Percentiles rank a stretch among this genome's conserved stretches.
phyloP scores from a whole-genome alignment of 2,329 filamentous ascomycete genomes.

The Colletotrichum brevisporum region DNA sequence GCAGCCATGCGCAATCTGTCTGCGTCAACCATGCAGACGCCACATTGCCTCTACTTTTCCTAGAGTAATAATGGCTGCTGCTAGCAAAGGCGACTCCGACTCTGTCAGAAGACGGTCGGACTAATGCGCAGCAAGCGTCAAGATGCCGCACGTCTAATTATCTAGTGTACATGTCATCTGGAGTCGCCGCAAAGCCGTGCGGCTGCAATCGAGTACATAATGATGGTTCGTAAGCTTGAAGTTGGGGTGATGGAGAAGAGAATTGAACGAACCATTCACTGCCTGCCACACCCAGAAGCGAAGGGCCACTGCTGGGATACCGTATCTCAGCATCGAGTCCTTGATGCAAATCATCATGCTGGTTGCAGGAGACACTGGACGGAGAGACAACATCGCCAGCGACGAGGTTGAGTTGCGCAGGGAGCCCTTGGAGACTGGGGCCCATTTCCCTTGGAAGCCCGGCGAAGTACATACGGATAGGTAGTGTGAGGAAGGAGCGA shows the following conservation, averaged over 20 bases:
- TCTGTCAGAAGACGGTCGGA: no score
- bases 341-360: not conserved
- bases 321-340: not conserved
- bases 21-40: not conserved
- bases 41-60: no score
- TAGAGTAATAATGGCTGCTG: no score
- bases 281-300: not conserved
- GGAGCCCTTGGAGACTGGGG: constrained; percentile 4
- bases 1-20: not conserved
- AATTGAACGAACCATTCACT: constrained; percentile 23
- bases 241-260: constrained; percentile 19
- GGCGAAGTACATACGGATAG: no score
- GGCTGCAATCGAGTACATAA: constrained; percentile 3
- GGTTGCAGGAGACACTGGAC: constrained; percentile 1
- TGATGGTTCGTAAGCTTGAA: constrained; percentile 8
- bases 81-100: no score
- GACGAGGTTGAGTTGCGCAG: not conserved
- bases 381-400: constrained; percentile 8
- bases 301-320: not conserved
- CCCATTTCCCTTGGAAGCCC: not conserved
- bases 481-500: constrained; percentile 19
- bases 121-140: not conserved
- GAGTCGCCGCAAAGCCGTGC: constrained; percentile 12
- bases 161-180: constrained; percentile 13
- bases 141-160: not conserved